A percentile compares a stretch with the other conserved stretches of the same genome.
Evolutionary conservation across 2,329 filamentous ascomycete species (phyloP).

Genomic region (Blastomyces percursus): DNA sequence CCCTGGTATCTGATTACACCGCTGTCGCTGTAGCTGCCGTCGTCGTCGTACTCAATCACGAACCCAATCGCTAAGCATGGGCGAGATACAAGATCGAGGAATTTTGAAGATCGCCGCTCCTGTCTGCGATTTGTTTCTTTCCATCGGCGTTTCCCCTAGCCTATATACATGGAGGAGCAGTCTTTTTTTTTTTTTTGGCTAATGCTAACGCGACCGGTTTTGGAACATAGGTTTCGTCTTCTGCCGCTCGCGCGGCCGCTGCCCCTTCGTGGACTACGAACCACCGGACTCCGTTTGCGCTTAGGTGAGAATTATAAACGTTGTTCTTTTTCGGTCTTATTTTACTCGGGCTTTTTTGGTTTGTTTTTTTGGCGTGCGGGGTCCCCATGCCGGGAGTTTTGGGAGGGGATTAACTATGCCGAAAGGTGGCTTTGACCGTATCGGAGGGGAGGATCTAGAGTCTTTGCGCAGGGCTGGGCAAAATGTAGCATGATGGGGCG

Average conservation of each 20-base stretch:
- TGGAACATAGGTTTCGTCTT: slow-evolving; percentile 8
- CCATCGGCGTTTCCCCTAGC: too few species aligned
- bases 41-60: too few species aligned
- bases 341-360: slow-evolving; percentile 6
- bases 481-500: neutral
- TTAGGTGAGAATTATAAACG: slow-evolving; percentile 38
- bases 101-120: too few species aligned
- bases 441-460: neutral
- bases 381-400: neutral
- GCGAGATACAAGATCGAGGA: too few species aligned
- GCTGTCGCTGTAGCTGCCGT: too few species aligned
- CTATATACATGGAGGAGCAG: neutral
- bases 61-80: too few species aligned
- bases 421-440: neutral
- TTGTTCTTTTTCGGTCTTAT: slow-evolving; percentile 14
- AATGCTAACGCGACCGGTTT: neutral
- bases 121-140: neutral
- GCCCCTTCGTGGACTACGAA: slow-evolving; percentile 20
- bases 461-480: too few species aligned
- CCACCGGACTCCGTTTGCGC: slow-evolving; percentile 46
- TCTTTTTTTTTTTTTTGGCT: neutral
- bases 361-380: neutral
- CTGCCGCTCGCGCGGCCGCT: slow-evolving; percentile 6
- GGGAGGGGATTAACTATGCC: neutral
- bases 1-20: too few species aligned